Evolutionary conservation across 2,329 filamentous ascomycete species (phyloP), one percentile per base, ranked within the genome.

Genomic region (Cercospora zeina): DNA sequence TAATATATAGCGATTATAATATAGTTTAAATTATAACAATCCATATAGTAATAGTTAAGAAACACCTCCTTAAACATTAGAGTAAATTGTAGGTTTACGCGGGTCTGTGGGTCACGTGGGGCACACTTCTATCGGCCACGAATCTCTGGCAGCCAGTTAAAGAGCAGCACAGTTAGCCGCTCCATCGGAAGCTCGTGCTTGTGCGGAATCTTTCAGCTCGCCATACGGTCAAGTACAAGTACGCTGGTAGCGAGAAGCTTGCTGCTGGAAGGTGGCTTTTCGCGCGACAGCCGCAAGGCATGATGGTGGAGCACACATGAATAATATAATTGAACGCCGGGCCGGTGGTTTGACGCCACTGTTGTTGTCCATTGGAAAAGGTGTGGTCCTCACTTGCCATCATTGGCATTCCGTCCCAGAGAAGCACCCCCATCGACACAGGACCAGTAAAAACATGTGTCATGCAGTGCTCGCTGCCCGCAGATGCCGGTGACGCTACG

Each of bases 341-440:
- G 54, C 54, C 54, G 54, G 54, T 45, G 33, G 37, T 56, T 45
- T 6, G 42, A 49, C 42, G 21, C 42, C 21, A 7, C 24, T 49
- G 42, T 7, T 4, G 21, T 49, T 14, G 21, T 49, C 42, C 42
- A 49, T 49, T 11, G 13, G 21, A 30, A 49, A 49, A 49, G 42
- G 27, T 24, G 42, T 27, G 42, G 42, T 49, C 42, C 6, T 49
- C 6, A n/a, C 14, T 27, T 27, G 24, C 24, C n/a, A n/a, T n/a
- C n/a, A n/a, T n/a, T n/a, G n/a, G n/a, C n/a, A n/a, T 33, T 9
- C 13, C 37, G 4, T 42, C 10, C 11, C 14, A 30, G 36, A 34
- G 16, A 53, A 21, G 27, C 4, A 8, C 19, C 19, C n/a, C 9
- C 19, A 19, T 14, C n/a, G 49, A 13, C 8, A n/a, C n/a, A 53